phyloP scores from a whole-genome alignment of 140 eudicot genomes.

The Erigeron philadelphicus region DNA sequence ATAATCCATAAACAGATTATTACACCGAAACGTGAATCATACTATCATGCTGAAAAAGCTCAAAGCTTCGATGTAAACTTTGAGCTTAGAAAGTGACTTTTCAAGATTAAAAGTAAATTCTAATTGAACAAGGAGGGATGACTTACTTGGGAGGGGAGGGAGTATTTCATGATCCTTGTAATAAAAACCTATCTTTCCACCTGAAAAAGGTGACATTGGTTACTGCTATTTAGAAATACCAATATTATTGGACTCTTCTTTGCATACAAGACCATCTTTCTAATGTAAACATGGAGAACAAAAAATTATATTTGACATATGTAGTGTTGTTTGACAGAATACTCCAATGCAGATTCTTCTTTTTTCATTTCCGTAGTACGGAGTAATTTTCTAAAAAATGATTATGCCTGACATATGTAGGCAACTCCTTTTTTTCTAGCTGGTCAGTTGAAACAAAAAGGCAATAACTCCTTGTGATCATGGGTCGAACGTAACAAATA shows the following conservation, averaged over 20 bases:
- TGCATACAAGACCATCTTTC: not conserved
- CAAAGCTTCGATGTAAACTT: not conserved
- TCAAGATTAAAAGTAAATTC: conserved; percentile 16
- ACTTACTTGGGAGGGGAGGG: conserved; percentile 88
- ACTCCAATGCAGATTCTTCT: not conserved
- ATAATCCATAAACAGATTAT: not conserved
- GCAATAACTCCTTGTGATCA: not conserved
- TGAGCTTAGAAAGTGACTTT: conserved; percentile 5
- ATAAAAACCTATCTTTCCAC: conserved; percentile 77
- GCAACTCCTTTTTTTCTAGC: not conserved
- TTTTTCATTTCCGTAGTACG: not conserved
- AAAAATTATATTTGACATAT: not conserved
- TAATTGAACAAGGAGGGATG: not conserved
- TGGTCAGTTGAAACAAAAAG: conserved; percentile 1
- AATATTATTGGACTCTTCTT: not conserved
- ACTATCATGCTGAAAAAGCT: not conserved
- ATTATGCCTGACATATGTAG: not conserved
- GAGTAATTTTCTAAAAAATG: not conserved
- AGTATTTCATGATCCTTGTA: conserved; percentile 86
- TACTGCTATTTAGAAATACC: not conserved
- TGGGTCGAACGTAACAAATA: not conserved
- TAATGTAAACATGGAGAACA: not conserved
- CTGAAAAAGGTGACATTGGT: conserved; percentile 28
- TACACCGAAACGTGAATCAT: not conserved
- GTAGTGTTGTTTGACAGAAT: not conserved